Conservation (phyloP, 2,329 filamentous ascomycete species). For the Lecanosticta acicola region DNA sequence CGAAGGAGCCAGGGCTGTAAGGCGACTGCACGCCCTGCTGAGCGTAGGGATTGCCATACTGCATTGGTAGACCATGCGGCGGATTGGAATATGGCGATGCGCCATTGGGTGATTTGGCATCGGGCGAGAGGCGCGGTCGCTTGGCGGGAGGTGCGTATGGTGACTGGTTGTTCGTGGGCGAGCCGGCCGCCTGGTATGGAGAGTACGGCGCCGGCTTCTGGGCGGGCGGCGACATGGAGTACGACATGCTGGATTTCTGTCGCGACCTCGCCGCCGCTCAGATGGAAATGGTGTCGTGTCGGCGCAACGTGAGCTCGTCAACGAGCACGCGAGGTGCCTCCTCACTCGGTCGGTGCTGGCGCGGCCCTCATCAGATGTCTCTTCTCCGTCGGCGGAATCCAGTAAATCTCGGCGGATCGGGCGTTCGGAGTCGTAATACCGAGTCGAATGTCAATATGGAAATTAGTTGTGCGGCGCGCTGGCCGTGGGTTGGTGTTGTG, state of each 20-base stretch:
- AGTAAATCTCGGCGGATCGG: slow-evolving; percentile 1
- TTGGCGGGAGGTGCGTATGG: slow-evolving; percentile 61
- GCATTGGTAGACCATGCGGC: slow-evolving; percentile 34
- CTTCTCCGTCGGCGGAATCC: slow-evolving; percentile 3
- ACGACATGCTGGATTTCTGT: slow-evolving; percentile 20
- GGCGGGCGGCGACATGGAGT: slow-evolving; percentile 29
- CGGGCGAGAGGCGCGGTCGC: slow-evolving; percentile 65
- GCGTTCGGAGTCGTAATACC: background rate
- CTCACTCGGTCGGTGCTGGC: slow-evolving; percentile 12
- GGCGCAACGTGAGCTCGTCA: background rate
- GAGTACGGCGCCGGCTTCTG: slow-evolving; percentile 28
- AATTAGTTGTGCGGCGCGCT: background rate
- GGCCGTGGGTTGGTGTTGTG: slow-evolving; percentile 2
- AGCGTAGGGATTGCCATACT: slow-evolving; percentile 36
- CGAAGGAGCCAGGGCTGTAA: slow-evolving; percentile 25
- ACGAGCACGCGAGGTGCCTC: slow-evolving; percentile 17
- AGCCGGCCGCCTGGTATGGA: slow-evolving; percentile 48
- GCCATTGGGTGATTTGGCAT: slow-evolving; percentile 59
- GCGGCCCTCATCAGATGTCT: slow-evolving; percentile 16
- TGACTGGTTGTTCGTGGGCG: slow-evolving; percentile 30
- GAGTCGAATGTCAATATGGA: background rate
- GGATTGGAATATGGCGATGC: slow-evolving; percentile 35
- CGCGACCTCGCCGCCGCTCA: slow-evolving; percentile 4
- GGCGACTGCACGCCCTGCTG: slow-evolving; percentile 29
- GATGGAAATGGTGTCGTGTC: slow-evolving; percentile 1